Evolutionary conservation across 1,139 yeast species (phyloP).

Genomic region (Saccharomyces hybrid): DNA sequence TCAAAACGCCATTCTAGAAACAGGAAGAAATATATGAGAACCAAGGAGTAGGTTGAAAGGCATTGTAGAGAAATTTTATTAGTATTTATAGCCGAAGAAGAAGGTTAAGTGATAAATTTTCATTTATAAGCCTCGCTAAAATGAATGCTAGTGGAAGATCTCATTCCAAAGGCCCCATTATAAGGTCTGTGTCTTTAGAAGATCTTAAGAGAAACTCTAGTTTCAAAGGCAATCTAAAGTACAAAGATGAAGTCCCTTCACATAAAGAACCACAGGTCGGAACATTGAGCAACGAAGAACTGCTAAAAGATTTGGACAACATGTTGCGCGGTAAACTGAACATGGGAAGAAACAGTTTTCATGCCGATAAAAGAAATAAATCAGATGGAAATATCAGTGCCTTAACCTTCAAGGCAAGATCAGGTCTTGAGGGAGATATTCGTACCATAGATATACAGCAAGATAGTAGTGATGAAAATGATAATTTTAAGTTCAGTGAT

Average conservation of each 20-base stretch:
- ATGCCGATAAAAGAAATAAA: constrained; percentile 6
- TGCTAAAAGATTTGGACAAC: constrained; percentile 17
- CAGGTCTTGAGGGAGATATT: constrained; percentile 11
- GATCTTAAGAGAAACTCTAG: neutral
- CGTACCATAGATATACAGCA: constrained; percentile 6
- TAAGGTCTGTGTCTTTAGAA: neutral
- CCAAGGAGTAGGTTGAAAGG: neutral
- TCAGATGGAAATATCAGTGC: constrained; percentile 6
- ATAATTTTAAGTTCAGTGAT: neutral
- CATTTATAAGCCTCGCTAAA: neutral
- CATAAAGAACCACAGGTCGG: neutral
- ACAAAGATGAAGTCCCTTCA: neutral
- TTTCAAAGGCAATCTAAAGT: neutral
- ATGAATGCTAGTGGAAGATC: neutral
- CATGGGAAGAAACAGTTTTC: constrained; percentile 6
- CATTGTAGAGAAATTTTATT: neutral
- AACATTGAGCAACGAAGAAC: neutral
- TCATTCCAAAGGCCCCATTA: neutral
- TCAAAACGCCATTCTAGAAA: neutral
- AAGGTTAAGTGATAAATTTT: neutral
- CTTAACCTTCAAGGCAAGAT: constrained; percentile 7
- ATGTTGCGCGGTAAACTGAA: constrained; percentile 21
- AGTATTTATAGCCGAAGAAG: neutral
- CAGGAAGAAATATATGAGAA: neutral
- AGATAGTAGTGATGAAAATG: constrained; percentile 1